Evolutionary conservation across 306 rosid species (phyloP).

Genomic region (Dalbergia oliveri): DNA sequence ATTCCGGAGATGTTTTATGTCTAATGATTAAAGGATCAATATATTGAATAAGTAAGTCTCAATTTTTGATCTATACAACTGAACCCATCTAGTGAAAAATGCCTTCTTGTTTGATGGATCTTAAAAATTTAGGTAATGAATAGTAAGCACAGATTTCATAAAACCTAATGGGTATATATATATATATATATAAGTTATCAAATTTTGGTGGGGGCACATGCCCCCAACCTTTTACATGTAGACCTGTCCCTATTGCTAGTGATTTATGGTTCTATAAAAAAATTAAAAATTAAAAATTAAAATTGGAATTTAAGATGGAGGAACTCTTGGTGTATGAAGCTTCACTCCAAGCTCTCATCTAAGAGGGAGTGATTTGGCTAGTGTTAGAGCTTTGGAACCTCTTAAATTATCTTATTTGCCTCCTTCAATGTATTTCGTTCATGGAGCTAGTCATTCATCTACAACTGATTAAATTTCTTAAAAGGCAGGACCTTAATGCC

Average conservation of each 20-base stretch:
- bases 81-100: too few relatives aligned
- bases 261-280: conserved; percentile 4
- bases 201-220: too few relatives aligned
- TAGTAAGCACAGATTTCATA: too few relatives aligned
- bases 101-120: too few relatives aligned
- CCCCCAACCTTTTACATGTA: too few relatives aligned
- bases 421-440: not conserved
- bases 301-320: not conserved
- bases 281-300: not conserved
- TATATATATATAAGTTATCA: too few relatives aligned
- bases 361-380: conserved; percentile 24
- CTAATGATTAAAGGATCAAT: conserved; percentile 4
- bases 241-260: too few relatives aligned
- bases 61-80: not conserved
- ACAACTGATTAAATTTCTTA: not conserved
- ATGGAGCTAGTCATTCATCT: not conserved
- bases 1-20: conserved; percentile 45
- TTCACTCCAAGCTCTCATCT: conserved; percentile 21
- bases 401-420: not conserved
- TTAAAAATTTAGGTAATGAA: too few relatives aligned
- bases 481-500: conserved; percentile 10
- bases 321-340: not conserved
- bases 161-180: too few relatives aligned
- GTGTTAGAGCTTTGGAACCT: not conserved
- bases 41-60: not conserved